Base-by-base conservation (phyloP, 805 yeast species). In the Cyberlindnera maritima region DNA sequence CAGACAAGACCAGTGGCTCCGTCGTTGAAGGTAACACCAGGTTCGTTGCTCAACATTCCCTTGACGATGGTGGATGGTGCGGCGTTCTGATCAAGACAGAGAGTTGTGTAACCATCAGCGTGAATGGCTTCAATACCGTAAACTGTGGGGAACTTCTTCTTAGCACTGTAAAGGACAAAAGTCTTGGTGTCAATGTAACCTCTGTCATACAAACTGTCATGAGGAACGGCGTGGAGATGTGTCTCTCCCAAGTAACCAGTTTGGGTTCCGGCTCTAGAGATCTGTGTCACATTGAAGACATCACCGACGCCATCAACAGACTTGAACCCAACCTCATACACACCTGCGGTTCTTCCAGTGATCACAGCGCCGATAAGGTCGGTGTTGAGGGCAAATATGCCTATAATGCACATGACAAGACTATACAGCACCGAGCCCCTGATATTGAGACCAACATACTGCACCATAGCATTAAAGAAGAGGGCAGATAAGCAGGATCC, bases 81-180 rank as follows among this genome's bases (percentile, higher is more conserved):
- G 4, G 17, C 18, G n/a, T 10, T n/a, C 5, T 15, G 25, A 12
- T 32, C 37, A 14, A 40, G 4, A 33, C 43, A 40, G 18, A 41
- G 13, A 5, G 34, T 25, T 5, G 44, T 41, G 33, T 33, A 41
- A 8, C 44, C 44, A 4, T 41, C 39, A 9, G 28, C 26, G 25
- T 41, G 44, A 6, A 11, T 12, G 18, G 44, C 44, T 18, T 41
- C 39, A 17, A 41, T 18, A 25, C 44, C 44, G 25, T 41, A 41
- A 3, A 18, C 15, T 12, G 33, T 14, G 2, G 31, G n/a, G 32
- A 14, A 17, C 18, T 17, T n/a, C 14, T 17, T 25, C 2, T 15
- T 11, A 7, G 15, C 13, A 23, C 32, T 25, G 39, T n/a, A 41
- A 12, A 21, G 25, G 11, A 41, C 44, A 18, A 33, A 4, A 3